Conservation (phyloP, 495 filamentous ascomycete species). For the Xylaria castorea region DNA sequence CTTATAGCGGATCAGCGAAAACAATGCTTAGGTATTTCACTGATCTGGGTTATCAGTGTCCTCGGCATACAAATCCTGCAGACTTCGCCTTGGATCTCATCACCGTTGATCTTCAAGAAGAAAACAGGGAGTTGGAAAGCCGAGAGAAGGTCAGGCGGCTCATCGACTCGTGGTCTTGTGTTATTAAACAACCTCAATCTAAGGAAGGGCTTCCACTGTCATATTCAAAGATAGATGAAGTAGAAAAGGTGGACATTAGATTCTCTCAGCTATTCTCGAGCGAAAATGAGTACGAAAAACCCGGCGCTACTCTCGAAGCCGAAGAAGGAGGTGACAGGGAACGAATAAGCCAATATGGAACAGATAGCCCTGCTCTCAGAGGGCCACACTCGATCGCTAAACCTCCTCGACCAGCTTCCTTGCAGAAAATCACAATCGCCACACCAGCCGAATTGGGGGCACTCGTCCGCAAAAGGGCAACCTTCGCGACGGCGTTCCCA, state of each 20-base stretch:
- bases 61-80: slow-evolving; percentile 71
- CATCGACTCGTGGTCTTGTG: slow-evolving; percentile 57
- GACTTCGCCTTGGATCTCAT: slow-evolving; percentile 80
- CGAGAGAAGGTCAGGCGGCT: slow-evolving; percentile 64
- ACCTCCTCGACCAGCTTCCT: slow-evolving; percentile 28
- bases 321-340: neutral
- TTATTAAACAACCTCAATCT: neutral
- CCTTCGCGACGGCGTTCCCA: slow-evolving; percentile 67
- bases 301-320: neutral
- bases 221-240: neutral
- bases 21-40: slow-evolving; percentile 71
- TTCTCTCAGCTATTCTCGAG: neutral
- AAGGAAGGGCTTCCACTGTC: neutral
- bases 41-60: slow-evolving; percentile 65
- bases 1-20: slow-evolving; percentile 69
- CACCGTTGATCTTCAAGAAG: slow-evolving; percentile 72
- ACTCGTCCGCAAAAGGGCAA: slow-evolving; percentile 64
- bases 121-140: slow-evolving; percentile 62
- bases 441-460: slow-evolving; percentile 74
- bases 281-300: neutral
- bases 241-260: neutral
- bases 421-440: slow-evolving; percentile 51
- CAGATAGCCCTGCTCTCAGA: neutral
- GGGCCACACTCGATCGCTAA: neutral
- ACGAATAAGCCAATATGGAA: neutral